A percentile compares a stretch with the other conserved stretches of the same genome.
These are phyloP conservation scores for Fistulinella prunicolor DNA, from an alignment of 768 basidiomycete species.

Conservation along the genomic window DNA sequence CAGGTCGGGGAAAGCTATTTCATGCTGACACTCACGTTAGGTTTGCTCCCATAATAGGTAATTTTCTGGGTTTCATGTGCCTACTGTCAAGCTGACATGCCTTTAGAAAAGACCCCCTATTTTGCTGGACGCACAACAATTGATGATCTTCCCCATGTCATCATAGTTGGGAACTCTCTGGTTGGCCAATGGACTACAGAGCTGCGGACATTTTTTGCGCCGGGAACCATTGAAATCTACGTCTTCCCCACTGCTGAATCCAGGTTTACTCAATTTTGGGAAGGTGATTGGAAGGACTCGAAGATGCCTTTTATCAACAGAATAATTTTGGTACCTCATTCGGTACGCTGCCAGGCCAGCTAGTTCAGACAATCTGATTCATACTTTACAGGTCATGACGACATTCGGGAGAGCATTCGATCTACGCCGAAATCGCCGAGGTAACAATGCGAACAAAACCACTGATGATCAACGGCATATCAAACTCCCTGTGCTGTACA, in stretches of 20 bases:
- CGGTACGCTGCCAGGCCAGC: background rate
- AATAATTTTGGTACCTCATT: conserved; percentile 6
- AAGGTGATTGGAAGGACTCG: conserved; percentile 5
- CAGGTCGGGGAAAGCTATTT: background rate
- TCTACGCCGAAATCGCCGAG: background rate
- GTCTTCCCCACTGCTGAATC: conserved; percentile 2
- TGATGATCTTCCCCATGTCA: conserved; percentile 1
- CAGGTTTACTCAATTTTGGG: conserved; percentile 5
- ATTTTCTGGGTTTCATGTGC: background rate
- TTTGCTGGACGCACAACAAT: background rate
- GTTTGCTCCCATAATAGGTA: conserved; percentile 4
- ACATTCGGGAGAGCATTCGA: conserved; percentile 8
- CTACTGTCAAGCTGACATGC: background rate
- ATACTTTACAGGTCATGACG: conserved; percentile 6
- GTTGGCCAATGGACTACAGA: conserved; percentile 1
- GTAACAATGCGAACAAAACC: conserved; percentile 5
- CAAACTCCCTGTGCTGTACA: conserved; percentile 6
- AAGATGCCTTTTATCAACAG: conserved; percentile 2
- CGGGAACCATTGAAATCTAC: conserved; percentile 4
- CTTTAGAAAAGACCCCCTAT: background rate
- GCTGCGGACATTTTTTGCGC: conserved; percentile 3
- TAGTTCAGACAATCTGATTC: too few relatives aligned
- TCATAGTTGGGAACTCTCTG: conserved; percentile 6
- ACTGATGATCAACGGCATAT: conserved; percentile 3
- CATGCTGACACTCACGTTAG: background rate